phyloP scores from a whole-genome alignment of 768 basidiomycete genomes.

The Hydnomerulius pinastri region DNA sequence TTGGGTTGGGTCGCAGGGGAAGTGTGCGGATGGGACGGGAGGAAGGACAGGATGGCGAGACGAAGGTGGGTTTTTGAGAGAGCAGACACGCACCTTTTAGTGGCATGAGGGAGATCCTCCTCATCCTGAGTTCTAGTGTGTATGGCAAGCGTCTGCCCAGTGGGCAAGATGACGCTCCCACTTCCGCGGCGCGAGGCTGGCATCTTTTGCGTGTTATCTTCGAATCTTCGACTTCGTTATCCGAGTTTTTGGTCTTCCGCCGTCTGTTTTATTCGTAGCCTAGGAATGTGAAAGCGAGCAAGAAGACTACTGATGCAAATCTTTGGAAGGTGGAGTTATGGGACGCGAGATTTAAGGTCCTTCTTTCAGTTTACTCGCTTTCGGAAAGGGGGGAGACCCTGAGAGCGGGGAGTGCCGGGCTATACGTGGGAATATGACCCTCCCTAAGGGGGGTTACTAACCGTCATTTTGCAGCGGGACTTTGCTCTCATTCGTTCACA shows the following conservation, averaged over 20 bases:
- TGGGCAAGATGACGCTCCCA: constrained; percentile 68
- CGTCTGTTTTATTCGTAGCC: no score
- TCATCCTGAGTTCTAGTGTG: constrained; percentile 89
- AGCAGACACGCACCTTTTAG: constrained; percentile 69
- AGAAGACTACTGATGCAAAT: constrained; percentile 1
- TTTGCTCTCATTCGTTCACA: no score
- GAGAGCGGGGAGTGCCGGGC: not conserved
- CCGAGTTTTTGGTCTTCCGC: no score
- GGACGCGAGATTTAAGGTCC: no score
- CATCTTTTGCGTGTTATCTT: constrained; percentile 44
- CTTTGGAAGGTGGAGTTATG: constrained; percentile 11
- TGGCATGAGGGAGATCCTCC: constrained; percentile 88
- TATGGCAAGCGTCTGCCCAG: constrained; percentile 79
- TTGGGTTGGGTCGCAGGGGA: no score
- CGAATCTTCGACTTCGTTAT: no score
- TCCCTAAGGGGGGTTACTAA: not conserved
- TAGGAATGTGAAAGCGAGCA: no score
- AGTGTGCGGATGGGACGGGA: no score
- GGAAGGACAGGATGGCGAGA: no score
- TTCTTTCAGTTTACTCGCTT: no score
- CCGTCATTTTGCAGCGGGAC: constrained; percentile 15
- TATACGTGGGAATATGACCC: constrained; percentile 26
- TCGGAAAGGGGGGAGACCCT: not conserved
- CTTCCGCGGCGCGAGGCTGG: constrained; percentile 76
- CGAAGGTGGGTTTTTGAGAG: constrained; percentile 4